These are phyloP conservation scores for Exserohilum turcica DNA, from an alignment of 2,329 filamentous ascomycete species.

Conservation along the genomic window DNA sequence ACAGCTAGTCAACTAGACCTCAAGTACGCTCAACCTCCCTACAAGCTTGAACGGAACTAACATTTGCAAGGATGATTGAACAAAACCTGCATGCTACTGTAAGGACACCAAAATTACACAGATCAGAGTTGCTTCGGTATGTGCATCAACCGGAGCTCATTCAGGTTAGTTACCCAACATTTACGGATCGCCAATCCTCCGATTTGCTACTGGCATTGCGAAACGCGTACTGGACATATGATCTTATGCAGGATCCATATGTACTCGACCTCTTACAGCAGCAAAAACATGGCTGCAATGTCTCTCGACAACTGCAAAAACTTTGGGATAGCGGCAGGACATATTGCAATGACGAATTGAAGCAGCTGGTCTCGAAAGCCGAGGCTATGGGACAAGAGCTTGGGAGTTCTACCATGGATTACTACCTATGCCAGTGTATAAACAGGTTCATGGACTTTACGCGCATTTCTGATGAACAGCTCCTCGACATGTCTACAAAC, in stretches of 20 bases:
- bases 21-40: slow-evolving; percentile 42
- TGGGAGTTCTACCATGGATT: slow-evolving; percentile 45
- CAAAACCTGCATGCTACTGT: slow-evolving; percentile 71
- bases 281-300: slow-evolving; percentile 28
- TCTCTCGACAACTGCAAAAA: slow-evolving; percentile 31
- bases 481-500: slow-evolving; percentile 38
- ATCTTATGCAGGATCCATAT: slow-evolving; percentile 50
- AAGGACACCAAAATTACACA: slow-evolving; percentile 69
- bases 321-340: slow-evolving; percentile 42
- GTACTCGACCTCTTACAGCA: slow-evolving; percentile 40
- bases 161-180: slow-evolving; percentile 42
- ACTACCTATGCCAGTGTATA: slow-evolving; percentile 49
- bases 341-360: slow-evolving; percentile 49
- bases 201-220: slow-evolving; percentile 25
- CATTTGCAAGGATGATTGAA: slow-evolving; percentile 61
- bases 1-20: slow-evolving; percentile 57
- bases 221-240: slow-evolving; percentile 29
- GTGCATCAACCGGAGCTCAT: slow-evolving; percentile 69
- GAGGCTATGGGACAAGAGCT: slow-evolving; percentile 46
- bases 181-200: slow-evolving; percentile 1
- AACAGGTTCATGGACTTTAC: slow-evolving; percentile 27
- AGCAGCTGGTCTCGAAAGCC: slow-evolving; percentile 40
- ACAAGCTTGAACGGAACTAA: slow-evolving; percentile 19
- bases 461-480: slow-evolving; percentile 23
- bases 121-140: slow-evolving; percentile 70